phyloP scores from a whole-genome alignment of 2,329 filamentous ascomycete genomes.

The Hypoxylon sp. region DNA sequence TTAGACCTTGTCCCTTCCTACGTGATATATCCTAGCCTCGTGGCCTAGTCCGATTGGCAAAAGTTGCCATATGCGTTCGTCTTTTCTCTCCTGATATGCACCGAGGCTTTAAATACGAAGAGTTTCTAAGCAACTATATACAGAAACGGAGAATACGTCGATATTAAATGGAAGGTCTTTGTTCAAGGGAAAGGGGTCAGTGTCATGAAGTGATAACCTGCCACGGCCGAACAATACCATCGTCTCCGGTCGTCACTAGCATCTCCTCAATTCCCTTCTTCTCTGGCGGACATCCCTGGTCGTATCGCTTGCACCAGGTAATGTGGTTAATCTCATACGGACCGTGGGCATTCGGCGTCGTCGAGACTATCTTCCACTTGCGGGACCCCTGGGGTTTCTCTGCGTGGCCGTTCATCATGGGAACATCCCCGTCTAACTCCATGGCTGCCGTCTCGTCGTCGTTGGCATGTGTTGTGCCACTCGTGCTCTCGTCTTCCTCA shows the following conservation, averaged over 20 bases:
- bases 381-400: conserved; percentile 52
- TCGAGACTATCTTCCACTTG: conserved; percentile 78
- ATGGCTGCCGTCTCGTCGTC: conserved; percentile 44
- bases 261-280: conserved; percentile 78
- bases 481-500: conserved; percentile 60
- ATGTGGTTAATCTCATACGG: conserved; percentile 96
- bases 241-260: conserved; percentile 90
- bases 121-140: conserved; percentile 20
- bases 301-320: conserved; percentile 84
- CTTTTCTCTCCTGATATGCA: conserved; percentile 2
- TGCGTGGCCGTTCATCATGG: conserved; percentile 45
- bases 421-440: conserved; percentile 50
- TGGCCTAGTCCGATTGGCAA: background rate
- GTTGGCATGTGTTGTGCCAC: conserved; percentile 30
- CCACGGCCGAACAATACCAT: conserved; percentile 90
- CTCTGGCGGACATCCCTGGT: conserved; percentile 65
- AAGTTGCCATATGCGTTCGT: background rate
- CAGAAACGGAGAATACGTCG: conserved; percentile 11
- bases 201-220: conserved; percentile 56
- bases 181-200: background rate
- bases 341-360: conserved; percentile 81
- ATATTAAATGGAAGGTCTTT: no score
- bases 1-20: conserved; percentile 15
- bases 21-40: background rate
- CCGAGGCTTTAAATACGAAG: background rate